These are phyloP conservation scores for Clathrospora elynae DNA, from an alignment of 2,329 filamentous ascomycete genomes.

Conservation along the genomic window DNA sequence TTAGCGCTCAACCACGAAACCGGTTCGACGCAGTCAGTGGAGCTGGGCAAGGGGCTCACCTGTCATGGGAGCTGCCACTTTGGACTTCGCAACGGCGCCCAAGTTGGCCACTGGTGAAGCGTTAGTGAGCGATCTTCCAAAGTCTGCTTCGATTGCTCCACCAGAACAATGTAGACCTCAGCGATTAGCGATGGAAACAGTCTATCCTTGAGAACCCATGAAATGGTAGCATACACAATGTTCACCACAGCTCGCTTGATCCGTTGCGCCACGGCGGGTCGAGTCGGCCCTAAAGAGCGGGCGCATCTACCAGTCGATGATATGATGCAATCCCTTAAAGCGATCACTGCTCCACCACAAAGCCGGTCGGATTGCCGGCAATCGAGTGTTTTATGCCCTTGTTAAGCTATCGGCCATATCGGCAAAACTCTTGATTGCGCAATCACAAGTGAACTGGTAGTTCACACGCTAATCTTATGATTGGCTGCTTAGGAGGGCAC, in stretches of 20 bases:
- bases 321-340: conserved; percentile 1
- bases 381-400: neutral
- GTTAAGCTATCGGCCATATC: conserved; percentile 1
- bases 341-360: conserved; percentile 5
- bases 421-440: neutral
- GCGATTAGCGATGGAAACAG: too few relatives aligned
- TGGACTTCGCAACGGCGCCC: too few relatives aligned
- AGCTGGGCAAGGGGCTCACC: neutral
- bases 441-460: neutral
- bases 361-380: neutral
- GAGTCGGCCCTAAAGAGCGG: neutral
- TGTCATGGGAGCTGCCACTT: neutral
- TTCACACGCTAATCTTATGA: neutral
- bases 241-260: neutral
- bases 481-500: conserved; percentile 1
- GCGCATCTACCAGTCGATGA: neutral
- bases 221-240: too few relatives aligned
- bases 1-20: conserved; percentile 1
- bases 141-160: too few relatives aligned
- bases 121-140: too few relatives aligned
- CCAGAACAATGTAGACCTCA: too few relatives aligned
- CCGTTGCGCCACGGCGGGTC: neutral
- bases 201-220: too few relatives aligned
- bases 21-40: neutral
- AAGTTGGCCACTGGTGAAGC: too few relatives aligned